Evolutionary conservation across 2,329 filamentous ascomycete species (phyloP).

Genomic region (Fusarium algeriense): DNA sequence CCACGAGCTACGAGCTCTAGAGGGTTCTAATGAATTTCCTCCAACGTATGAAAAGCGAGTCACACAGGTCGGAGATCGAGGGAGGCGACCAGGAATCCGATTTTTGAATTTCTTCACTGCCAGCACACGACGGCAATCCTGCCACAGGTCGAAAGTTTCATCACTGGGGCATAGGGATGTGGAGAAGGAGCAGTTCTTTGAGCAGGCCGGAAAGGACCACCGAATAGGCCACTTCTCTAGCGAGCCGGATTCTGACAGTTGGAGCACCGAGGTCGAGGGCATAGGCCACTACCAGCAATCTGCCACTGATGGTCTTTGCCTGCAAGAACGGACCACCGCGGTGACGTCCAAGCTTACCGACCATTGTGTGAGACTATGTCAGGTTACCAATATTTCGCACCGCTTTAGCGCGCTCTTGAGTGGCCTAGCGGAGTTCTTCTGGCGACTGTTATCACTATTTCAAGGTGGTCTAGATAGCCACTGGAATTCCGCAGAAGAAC

Average conservation of each 20-base stretch:
- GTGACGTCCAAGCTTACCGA: background rate
- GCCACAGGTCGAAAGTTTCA: background rate
- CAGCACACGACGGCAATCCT: background rate
- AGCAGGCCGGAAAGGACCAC: background rate
- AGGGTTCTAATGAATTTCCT: background rate
- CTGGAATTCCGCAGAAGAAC: background rate
- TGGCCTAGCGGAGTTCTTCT: background rate
- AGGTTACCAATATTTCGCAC: background rate
- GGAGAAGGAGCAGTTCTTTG: background rate
- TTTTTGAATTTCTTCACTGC: conserved; percentile 1
- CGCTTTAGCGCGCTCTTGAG: background rate
- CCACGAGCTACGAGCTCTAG: background rate
- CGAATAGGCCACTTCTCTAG: background rate
- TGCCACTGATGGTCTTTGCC: background rate
- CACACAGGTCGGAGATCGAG: background rate
- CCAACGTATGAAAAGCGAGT: background rate
- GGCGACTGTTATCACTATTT: background rate
- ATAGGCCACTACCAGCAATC: background rate
- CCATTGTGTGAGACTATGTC: background rate
- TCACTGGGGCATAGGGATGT: background rate
- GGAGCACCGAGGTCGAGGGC: background rate
- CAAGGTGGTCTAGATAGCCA: background rate
- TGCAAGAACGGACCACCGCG: background rate
- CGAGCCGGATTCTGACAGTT: background rate
- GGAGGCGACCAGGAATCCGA: background rate